Base-by-base conservation (phyloP, 2,329 filamentous ascomycete species). In the Stagonosporopsis rhizophila region DNA sequence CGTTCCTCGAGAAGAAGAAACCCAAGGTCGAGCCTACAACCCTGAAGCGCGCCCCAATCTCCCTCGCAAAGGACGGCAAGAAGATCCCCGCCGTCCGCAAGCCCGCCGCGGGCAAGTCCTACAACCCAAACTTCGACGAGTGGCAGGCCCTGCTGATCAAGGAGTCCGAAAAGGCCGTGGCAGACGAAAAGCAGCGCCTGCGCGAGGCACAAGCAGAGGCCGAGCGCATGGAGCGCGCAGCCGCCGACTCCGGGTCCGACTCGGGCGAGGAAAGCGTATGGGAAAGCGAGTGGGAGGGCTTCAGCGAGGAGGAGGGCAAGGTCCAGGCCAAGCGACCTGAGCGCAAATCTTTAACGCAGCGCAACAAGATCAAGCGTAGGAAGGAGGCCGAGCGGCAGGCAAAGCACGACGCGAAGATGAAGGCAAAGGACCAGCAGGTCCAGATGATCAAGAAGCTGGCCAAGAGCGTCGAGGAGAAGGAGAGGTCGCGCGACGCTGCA, bases 251-350 rank as follows among this genome's bases (percentile, higher is more conserved):
- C 65, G 88, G 89, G 2, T 88, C 87, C 0, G 87, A 91, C 69
- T 59, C 85, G 87, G 92, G 95, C 66, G 92, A 96, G 67, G 93
- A 96, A 72, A 95, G 90, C 42, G 92, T 91, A 14, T 97, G 92
- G 92, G 94, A 96, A 79, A 96, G 91, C 72, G 92, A 87, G 65
- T 85, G 84, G 73, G 85, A 91, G 52, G 85, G 84, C 9, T 79
- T 82, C 57, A 81, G 78, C 57, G 78, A 76, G 23, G 68, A 68
- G 14, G 78, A 78, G 22, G 73, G 74, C 15, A 89, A 91, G 59
- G 78, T 87, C 49, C 87, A 85, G 69, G 85, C 85, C 59, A 96
- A 96, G 80, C 83, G 88, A 57, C 89, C 91, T 2, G 85, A 91
- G 76, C 84, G 94, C 69, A 98, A 98, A 81, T 96, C 92, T 2